phyloP scores from a whole-genome alignment of 768 basidiomycete genomes.

The Rhodotorula babjevae region DNA sequence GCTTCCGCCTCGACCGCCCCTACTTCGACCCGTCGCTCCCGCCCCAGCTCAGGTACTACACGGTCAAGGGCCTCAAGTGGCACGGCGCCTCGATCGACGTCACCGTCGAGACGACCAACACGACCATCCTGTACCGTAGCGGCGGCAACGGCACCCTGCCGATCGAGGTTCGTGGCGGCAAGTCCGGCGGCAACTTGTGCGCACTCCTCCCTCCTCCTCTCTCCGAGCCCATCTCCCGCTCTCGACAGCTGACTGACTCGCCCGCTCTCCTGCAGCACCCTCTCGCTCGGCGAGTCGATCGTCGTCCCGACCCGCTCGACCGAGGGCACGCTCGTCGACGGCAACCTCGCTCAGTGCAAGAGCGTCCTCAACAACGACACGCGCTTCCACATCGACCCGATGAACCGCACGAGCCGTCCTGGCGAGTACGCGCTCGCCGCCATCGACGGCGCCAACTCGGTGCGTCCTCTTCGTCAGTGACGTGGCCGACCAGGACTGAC shows the following conservation, averaged over 20 bases:
- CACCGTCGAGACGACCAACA: constrained; percentile 6
- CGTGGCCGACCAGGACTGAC: not conserved
- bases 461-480: not conserved
- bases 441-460: constrained; percentile 35
- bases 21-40: constrained; percentile 36
- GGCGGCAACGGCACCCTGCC: constrained; percentile 1
- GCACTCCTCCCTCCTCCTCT: not conserved
- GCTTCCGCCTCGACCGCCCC: constrained; percentile 16
- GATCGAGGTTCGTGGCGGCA: constrained; percentile 13
- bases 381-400: constrained; percentile 4
- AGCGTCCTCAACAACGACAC: constrained; percentile 22
- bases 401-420: constrained; percentile 9
- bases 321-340: constrained; percentile 27
- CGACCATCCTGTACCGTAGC: constrained; percentile 13
- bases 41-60: constrained; percentile 34
- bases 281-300: constrained; percentile 15
- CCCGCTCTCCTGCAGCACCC: not conserved
- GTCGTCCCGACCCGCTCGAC: constrained; percentile 18
- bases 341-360: constrained; percentile 35
- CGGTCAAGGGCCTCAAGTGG: constrained; percentile 32
- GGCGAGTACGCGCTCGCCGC: constrained; percentile 32
- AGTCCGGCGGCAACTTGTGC: constrained; percentile 25
- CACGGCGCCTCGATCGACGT: constrained; percentile 18
- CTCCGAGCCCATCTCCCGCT: not conserved
- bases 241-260: not conserved